These are phyloP conservation scores for Coemansia sp. DNA, from an alignment of 192 early-diverging fungal species.

Conservation along the genomic window DNA sequence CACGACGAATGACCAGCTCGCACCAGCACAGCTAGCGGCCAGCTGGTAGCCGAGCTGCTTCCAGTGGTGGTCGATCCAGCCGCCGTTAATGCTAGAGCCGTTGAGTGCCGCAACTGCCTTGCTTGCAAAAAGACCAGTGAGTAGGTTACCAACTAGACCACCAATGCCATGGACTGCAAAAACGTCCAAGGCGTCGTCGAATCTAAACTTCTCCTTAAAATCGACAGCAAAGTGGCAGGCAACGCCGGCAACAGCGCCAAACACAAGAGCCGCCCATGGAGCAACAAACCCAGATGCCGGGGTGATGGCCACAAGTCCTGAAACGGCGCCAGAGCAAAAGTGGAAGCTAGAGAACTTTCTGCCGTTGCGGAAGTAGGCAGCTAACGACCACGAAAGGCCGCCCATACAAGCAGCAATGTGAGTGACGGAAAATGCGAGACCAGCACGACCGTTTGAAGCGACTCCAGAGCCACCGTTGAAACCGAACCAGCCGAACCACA, in stretches of 20 bases:
- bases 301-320: slow-evolving; percentile 91
- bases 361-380: slow-evolving; percentile 75
- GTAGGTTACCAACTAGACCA: slow-evolving; percentile 75
- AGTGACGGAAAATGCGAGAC: slow-evolving; percentile 81
- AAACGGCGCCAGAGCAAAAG: slow-evolving; percentile 92
- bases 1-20: slow-evolving; percentile 74
- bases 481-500: slow-evolving; percentile 97
- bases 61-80: slow-evolving; percentile 80
- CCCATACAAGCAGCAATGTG: slow-evolving; percentile 83
- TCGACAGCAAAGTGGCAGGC: slow-evolving; percentile 80
- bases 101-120: slow-evolving; percentile 67
- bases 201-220: slow-evolving; percentile 80
- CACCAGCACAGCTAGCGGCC: slow-evolving; percentile 67
- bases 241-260: slow-evolving; percentile 71
- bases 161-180: slow-evolving; percentile 89
- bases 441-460: slow-evolving; percentile 79
- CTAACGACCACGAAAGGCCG: slow-evolving; percentile 79
- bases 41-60: slow-evolving; percentile 79
- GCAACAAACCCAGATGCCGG: slow-evolving; percentile 87
- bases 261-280: slow-evolving; percentile 77
- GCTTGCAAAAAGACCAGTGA: slow-evolving; percentile 87
- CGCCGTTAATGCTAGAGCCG: slow-evolving; percentile 62
- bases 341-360: slow-evolving; percentile 85
- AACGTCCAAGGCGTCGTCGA: slow-evolving; percentile 91
- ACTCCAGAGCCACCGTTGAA: slow-evolving; percentile 92